Conservation (phyloP, 352 stramenopile species). For the Globisporangium iwayamae region DNA sequence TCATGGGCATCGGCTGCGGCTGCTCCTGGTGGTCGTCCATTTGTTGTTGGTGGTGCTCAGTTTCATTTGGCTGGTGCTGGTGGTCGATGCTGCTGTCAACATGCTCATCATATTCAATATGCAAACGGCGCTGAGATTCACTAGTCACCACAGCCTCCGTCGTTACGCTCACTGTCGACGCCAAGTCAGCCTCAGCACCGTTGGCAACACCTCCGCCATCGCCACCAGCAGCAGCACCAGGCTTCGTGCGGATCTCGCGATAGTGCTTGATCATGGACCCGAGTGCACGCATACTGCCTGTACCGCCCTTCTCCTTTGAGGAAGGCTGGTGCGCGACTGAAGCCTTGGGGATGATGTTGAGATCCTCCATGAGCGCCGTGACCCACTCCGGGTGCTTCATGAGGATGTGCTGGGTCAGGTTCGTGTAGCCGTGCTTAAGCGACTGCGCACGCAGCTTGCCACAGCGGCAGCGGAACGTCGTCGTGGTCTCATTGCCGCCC, state of each 20-base stretch:
- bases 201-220: neutral
- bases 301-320: slow-evolving; percentile 4
- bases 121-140: neutral
- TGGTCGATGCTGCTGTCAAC: neutral
- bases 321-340: slow-evolving; percentile 9
- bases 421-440: slow-evolving; percentile 57
- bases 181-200: neutral
- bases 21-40: neutral
- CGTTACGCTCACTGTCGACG: neutral
- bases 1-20: neutral
- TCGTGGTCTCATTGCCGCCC: slow-evolving; percentile 13
- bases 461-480: slow-evolving; percentile 56
- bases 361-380: slow-evolving; percentile 21
- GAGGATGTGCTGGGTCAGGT: slow-evolving; percentile 62
- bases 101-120: neutral
- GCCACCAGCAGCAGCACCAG: neutral
- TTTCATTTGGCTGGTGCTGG: neutral
- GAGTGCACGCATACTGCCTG: slow-evolving; percentile 10
- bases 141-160: neutral
- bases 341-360: slow-evolving; percentile 17
- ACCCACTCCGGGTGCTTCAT: slow-evolving; percentile 67
- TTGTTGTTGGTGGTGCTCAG: neutral
- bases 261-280: slow-evolving; percentile 14
- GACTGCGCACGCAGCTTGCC: slow-evolving; percentile 52
- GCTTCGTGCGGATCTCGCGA: slow-evolving; percentile 11